phyloP scores from a whole-genome alignment of 2,329 filamentous ascomycete genomes.

The Penicillium fuscoglaucum region DNA sequence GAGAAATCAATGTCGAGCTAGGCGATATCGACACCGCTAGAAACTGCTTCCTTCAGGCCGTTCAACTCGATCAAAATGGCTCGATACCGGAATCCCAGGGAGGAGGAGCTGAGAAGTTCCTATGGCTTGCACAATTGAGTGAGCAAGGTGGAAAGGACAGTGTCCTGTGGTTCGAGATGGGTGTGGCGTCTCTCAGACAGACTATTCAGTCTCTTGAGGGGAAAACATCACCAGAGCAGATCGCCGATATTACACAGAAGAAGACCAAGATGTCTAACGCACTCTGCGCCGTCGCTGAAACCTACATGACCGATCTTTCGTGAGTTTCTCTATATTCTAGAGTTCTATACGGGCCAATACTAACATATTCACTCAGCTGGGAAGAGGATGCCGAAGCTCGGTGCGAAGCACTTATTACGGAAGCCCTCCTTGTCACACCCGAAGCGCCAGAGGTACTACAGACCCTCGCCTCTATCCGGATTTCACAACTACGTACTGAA shows the following conservation, averaged over 20 bases:
- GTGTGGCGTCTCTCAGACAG: constrained; percentile 69
- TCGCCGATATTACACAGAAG: constrained; percentile 63
- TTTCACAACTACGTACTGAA: constrained; percentile 76
- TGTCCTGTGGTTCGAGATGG: constrained; percentile 61
- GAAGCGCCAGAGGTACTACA: constrained; percentile 86
- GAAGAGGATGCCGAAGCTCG: constrained; percentile 84
- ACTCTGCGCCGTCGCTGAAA: constrained; percentile 91
- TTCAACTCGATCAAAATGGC: constrained; percentile 74
- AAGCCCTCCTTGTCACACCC: constrained; percentile 83
- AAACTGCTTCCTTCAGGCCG: constrained; percentile 70
- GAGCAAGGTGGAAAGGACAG: constrained; percentile 62
- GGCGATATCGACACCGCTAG: constrained; percentile 78
- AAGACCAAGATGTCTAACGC: constrained; percentile 81
- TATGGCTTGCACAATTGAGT: constrained; percentile 89
- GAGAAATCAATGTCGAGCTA: constrained; percentile 77
- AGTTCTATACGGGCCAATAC: background rate
- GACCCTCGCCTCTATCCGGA: constrained; percentile 88
- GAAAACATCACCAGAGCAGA: constrained; percentile 40
- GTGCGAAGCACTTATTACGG: constrained; percentile 85
- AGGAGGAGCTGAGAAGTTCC: constrained; percentile 87
- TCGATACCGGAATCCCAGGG: constrained; percentile 67
- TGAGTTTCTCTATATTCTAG: constrained; percentile 45
- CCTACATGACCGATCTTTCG: constrained; percentile 98
- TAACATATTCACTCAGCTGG: constrained; percentile 50
- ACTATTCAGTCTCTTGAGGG: constrained; percentile 67